Percentiles rank a stretch among this genome's conserved stretches.
These are phyloP conservation scores for Anthostomella pinea DNA, from an alignment of 2,329 filamentous ascomycete species.

Conservation along the genomic window DNA sequence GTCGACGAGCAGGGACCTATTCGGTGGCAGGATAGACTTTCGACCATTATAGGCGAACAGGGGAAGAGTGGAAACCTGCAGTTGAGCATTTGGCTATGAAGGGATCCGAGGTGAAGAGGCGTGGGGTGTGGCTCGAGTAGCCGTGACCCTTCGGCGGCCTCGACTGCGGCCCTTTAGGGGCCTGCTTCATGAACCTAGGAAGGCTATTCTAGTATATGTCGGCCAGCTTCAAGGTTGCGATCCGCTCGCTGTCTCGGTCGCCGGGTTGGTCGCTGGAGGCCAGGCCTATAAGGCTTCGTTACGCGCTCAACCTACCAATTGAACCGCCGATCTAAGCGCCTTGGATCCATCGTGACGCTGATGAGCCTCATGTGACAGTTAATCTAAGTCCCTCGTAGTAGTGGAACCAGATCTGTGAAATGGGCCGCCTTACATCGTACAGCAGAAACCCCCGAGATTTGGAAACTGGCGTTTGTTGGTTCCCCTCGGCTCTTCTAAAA, in stretches of 20 bases:
- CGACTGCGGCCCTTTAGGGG: too few species aligned
- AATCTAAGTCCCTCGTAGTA: neutral
- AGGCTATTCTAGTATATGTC: too few species aligned
- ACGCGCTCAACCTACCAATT: constrained; percentile 1
- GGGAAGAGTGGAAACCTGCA: constrained; percentile 8
- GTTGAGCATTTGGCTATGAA: constrained; percentile 9
- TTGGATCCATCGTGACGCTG: neutral
- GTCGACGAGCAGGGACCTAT: constrained; percentile 10
- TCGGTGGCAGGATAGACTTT: constrained; percentile 27
- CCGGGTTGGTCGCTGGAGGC: too few species aligned
- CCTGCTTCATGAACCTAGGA: too few species aligned
- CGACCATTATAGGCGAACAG: constrained; percentile 5
- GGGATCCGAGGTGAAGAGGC: neutral
- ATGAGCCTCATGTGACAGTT: neutral
- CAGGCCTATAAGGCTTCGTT: neutral
- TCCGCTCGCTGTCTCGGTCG: too few species aligned
- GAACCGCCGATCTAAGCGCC: constrained; percentile 2
- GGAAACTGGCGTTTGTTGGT: neutral
- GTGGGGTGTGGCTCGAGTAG: too few species aligned
- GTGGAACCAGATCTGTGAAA: neutral
- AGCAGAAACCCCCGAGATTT: constrained; percentile 1
- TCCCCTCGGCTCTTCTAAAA: neutral
- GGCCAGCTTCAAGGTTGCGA: too few species aligned
- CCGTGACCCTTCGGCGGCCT: too few species aligned
- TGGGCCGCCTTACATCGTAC: neutral